Base-by-base conservation (phyloP, 495 filamentous ascomycete genomes). In the Trichoderma virens region DNA sequence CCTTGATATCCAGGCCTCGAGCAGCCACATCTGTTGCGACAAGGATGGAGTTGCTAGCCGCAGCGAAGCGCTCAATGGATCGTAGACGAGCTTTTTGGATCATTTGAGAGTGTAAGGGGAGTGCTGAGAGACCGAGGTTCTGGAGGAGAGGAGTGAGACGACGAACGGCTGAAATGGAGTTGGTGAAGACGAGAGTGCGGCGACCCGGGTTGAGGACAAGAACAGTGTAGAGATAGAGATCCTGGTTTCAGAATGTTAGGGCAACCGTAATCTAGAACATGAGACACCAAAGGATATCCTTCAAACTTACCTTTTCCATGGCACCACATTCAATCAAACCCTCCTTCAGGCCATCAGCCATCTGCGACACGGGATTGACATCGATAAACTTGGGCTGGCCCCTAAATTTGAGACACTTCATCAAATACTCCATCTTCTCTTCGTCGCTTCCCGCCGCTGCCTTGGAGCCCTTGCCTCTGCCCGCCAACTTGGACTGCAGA, bases 11-110 rank as follows among this genome's bases (percentile, higher is more conserved):
- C 61, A 98, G 86, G 70, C 94, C 94, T 65, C 94, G 86, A n/a
- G 95, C 93, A 1, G 94, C 95, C 51, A 98, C 93, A 71, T 98
- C 94, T 2, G 94, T 98, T 1, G 95, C 93, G 13, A 98, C 83
- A 2, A 98, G 84, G 62, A 97, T 90, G 3, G 88, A 85, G 62
- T 83, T 78, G 9, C 39, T 65, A 13, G 39, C 28, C 2, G 60
- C 64, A 9, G 39, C 34, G 43, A 62, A 62, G 60, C 90, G 88
- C 70, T 98, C 94, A 9, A 98, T 80, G 16, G 91, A 93, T 54
- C 94, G 88, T 23, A 98, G 80, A 31, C 94, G 91, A n/a, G 94
- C 92, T 73, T 98, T 98, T 75, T 98, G 95, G 7, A 87, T 82
- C 94, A 98, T 98, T 67, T 89, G 88, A 0, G 92, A 96, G 73